These are phyloP conservation scores for Pseudozyma sp. DNA, from an alignment of 1,284 basidiomycete genomes.

Conservation along the genomic window DNA sequence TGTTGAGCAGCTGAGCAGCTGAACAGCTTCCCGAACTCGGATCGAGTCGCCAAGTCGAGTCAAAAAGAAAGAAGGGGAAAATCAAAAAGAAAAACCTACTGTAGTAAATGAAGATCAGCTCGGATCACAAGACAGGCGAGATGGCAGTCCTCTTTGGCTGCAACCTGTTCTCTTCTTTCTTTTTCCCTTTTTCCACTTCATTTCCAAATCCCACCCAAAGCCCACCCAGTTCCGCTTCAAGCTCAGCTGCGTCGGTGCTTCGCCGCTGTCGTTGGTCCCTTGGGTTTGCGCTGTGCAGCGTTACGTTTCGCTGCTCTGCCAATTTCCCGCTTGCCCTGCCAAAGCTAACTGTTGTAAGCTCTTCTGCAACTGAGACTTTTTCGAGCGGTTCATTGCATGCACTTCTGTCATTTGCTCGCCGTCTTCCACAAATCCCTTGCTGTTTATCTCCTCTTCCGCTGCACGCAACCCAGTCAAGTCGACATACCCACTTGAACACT, in stretches of 20 bases:
- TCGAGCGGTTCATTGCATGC: too few species aligned
- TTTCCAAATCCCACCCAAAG: not conserved
- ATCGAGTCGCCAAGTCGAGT: not conserved
- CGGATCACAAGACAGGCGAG: not conserved
- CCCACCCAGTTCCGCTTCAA: too few species aligned
- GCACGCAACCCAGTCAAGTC: not conserved
- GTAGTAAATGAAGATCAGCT: not conserved
- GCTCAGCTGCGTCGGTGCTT: not conserved
- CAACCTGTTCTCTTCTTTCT: not conserved
- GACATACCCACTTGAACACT: not conserved
- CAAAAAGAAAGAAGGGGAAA: not conserved
- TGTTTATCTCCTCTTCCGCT: not conserved
- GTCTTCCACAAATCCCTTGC: not conserved
- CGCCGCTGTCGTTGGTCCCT: too few species aligned
- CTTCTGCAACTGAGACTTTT: too few species aligned
- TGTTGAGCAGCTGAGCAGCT: constrained; percentile 1
- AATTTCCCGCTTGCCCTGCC: too few species aligned
- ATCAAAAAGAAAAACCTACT: not conserved
- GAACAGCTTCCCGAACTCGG: constrained; percentile 22
- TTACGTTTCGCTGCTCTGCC: too few species aligned
- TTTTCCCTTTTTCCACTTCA: not conserved
- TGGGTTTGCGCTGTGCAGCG: too few species aligned
- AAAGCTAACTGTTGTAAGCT: too few species aligned
- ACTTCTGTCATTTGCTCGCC: not conserved
- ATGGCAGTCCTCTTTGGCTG: not conserved